Evolutionary conservation across 805 yeast genomes (phyloP).

Genomic region (Ogataea pini): DNA sequence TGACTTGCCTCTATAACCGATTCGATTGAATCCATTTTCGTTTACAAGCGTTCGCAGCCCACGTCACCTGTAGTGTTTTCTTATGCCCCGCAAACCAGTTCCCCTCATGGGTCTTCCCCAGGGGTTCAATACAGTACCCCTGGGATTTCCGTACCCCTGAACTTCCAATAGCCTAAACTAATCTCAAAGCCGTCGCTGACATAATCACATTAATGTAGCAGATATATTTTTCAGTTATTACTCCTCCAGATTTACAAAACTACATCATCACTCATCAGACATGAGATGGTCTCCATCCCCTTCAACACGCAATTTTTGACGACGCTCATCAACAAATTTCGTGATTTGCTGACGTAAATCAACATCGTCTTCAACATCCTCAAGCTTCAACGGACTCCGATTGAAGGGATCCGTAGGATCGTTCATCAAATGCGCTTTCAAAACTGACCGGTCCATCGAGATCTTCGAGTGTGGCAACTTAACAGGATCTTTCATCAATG

Average conservation of each 20-base stretch:
- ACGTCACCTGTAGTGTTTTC: no score
- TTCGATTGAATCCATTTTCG: neutral
- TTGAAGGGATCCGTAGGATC: slow-evolving; percentile 98
- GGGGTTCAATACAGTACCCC: neutral
- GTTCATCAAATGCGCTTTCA: slow-evolving; percentile 88
- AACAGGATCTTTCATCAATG: slow-evolving; percentile 95
- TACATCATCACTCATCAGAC: neutral
- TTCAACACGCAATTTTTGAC: slow-evolving; percentile 28
- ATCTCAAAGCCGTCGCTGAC: neutral
- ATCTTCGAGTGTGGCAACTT: slow-evolving; percentile 85
- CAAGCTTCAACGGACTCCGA: slow-evolving; percentile 84
- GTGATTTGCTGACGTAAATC: slow-evolving; percentile 65
- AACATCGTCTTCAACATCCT: slow-evolving; percentile 79
- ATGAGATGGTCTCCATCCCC: slow-evolving; percentile 8
- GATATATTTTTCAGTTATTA: neutral
- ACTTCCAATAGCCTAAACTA: neutral
- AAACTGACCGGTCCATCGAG: slow-evolving; percentile 85
- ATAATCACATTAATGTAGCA: neutral
- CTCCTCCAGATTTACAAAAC: neutral
- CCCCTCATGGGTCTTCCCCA: neutral
- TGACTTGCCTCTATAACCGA: neutral
- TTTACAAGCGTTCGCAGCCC: neutral
- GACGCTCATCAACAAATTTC: slow-evolving; percentile 53
- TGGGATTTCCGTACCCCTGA: no score
- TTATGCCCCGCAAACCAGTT: neutral